Evolutionary conservation across 148 eudicot species (phyloP), one percentile per base, ranked within the genome.

Genomic region (Amaranthus hypochondriacus): DNA sequence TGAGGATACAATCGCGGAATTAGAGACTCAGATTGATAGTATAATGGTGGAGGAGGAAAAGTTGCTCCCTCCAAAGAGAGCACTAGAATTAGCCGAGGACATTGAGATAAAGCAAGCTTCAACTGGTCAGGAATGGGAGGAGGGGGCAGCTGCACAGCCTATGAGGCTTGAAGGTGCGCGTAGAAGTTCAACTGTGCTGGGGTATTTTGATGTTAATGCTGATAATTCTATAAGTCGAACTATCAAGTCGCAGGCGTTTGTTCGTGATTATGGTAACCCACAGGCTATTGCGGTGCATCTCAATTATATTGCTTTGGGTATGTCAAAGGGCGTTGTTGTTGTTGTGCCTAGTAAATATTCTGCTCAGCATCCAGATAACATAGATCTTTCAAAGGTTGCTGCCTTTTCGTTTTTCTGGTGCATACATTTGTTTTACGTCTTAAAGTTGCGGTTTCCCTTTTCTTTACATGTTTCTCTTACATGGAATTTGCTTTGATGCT

Each of bases 101-200:
- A 71, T 83, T 60, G 98, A 91, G 73, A 88, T 83, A 86, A 94
- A 89, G 73, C 95, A 88, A 70, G 92, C 93, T 15, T 91, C 87
- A 54, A 89, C 88, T 9, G 94, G 90, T 61, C 68, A 88, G 79
- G 91, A 93, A 48, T 84, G 75, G 85, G 92, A 88, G 83, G 92
- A 88, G 80, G 97, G 92, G 72, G 93, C 90, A 21, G 91, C 90
- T 79, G 89, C 97, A 57, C 98, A 89, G 72, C 98, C 98, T 13
- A 91, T 93, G 98, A 88, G 88, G 84, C 92, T 93, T 79, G 98
- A 93, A 81, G 98, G 98, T 72, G 91, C 83, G 42, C 76, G 87
- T 13, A 83, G 87, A 73, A 88, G 89, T 9, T 94, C 95, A 6
- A 89, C 89, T 57, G 90, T 85, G 39, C 66, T 91, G 70, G 97